phyloP scores from a whole-genome alignment of 2,329 filamentous ascomycete species.

The Pseudovirgaria hyperparasitica region DNA sequence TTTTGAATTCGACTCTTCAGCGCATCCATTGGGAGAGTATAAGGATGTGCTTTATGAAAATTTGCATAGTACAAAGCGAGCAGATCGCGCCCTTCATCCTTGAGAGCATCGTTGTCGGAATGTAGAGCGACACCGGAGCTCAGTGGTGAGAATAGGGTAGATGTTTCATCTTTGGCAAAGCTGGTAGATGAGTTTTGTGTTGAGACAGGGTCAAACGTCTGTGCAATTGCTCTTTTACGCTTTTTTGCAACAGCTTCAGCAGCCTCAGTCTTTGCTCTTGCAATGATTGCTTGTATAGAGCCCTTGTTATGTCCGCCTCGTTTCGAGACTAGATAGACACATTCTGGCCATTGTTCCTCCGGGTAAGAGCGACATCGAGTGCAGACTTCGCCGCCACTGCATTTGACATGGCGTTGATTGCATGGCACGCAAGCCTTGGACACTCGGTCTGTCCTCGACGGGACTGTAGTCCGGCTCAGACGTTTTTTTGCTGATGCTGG shows the following conservation, averaged over 20 bases:
- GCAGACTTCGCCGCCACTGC: constrained; percentile 8
- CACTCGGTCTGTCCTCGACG: too few species aligned
- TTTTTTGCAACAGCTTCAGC: constrained; percentile 3
- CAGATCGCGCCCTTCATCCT: constrained; percentile 10
- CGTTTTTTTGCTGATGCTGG: too few species aligned
- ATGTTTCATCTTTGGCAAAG: constrained; percentile 6
- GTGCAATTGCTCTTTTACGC: constrained; percentile 1
- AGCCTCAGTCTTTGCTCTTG: constrained; percentile 1
- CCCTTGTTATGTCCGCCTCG: constrained; percentile 9
- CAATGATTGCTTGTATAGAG: constrained; percentile 1
- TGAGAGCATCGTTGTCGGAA: too few species aligned
- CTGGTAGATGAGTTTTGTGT: constrained; percentile 7
- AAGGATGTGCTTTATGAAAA: constrained; percentile 12
- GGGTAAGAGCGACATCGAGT: constrained; percentile 8
- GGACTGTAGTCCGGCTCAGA: too few species aligned
- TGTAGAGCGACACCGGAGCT: constrained; percentile 2
- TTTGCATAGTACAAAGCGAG: constrained; percentile 10
- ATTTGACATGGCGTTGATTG: constrained; percentile 10
- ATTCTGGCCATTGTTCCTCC: constrained; percentile 9
- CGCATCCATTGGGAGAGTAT: constrained; percentile 8
- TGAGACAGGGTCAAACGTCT: constrained; percentile 3
- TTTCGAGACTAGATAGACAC: constrained; percentile 12
- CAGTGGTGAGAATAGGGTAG: not conserved
- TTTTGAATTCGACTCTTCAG: too few species aligned
- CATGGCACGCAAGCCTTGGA: constrained; percentile 13